phyloP scores from a whole-genome alignment of 2,329 filamentous ascomycete genomes.

The Diplodia intermedia region DNA sequence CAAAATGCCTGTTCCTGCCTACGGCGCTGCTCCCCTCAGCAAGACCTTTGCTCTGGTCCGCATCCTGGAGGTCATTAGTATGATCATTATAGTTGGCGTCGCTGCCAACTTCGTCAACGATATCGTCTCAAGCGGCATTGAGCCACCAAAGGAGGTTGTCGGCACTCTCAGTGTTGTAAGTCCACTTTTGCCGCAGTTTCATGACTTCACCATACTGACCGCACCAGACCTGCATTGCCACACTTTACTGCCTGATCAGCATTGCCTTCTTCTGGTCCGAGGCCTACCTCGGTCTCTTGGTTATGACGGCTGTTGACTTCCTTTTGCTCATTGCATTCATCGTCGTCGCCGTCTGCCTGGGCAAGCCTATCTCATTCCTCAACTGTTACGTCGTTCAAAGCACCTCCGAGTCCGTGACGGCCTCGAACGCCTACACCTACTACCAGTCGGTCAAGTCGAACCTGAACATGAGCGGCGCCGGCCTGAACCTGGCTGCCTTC shows the following conservation, averaged over 20 bases:
- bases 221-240: conserved; percentile 75
- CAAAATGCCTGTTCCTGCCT: conserved; percentile 63
- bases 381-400: conserved; percentile 68
- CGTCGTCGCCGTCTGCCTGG: conserved; percentile 77
- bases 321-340: conserved; percentile 77
- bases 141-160: conserved; percentile 74
- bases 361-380: conserved; percentile 79
- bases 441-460: conserved; percentile 60
- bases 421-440: conserved; percentile 60
- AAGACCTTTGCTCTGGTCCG: conserved; percentile 79
- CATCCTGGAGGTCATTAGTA: conserved; percentile 71
- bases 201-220: conserved; percentile 35
- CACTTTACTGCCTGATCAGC: conserved; percentile 72
- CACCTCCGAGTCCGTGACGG: conserved; percentile 45
- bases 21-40: conserved; percentile 72
- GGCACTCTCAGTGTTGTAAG: conserved; percentile 81
- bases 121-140: conserved; percentile 70
- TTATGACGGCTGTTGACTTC: conserved; percentile 71
- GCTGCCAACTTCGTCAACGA: conserved; percentile 81
- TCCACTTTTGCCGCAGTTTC: conserved; percentile 36
- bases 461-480: conserved; percentile 58
- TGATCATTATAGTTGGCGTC: conserved; percentile 80
- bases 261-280: conserved; percentile 84
- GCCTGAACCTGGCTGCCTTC: conserved; percentile 60
- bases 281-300: conserved; percentile 76